Conservation (phyloP, 441 rosid species). For the Erodium moschatum region DNA sequence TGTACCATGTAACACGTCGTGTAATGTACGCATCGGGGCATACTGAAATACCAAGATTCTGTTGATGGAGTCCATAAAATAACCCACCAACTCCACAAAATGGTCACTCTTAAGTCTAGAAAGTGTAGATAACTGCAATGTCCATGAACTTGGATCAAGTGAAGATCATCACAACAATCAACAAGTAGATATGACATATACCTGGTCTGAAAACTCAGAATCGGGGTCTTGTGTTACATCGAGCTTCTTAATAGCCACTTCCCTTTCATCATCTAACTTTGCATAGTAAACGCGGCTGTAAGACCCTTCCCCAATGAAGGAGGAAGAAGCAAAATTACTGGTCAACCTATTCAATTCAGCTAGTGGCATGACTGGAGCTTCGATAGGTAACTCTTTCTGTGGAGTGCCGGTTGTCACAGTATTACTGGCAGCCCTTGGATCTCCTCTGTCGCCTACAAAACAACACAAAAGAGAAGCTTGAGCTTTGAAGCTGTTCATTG, state of each 20-base stretch:
- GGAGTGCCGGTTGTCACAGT: conserved; percentile 42
- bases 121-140: conserved; percentile 59
- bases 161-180: background rate
- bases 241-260: conserved; percentile 80
- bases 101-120: conserved; percentile 76
- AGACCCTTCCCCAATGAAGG: conserved; percentile 95
- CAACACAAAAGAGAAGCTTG: background rate
- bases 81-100: conserved; percentile 73
- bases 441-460: background rate
- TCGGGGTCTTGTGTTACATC: conserved; percentile 71
- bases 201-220: conserved; percentile 84
- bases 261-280: conserved; percentile 49
- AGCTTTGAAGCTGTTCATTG: background rate
- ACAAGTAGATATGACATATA: conserved; percentile 20
- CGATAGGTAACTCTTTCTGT: conserved; percentile 61
- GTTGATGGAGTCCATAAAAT: conserved; percentile 66
- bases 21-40: conserved; percentile 95
- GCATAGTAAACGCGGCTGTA: conserved; percentile 89
- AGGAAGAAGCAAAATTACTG: conserved; percentile 72
- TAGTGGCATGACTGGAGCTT: conserved; percentile 60
- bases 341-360: conserved; percentile 80
- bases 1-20: conserved; percentile 86
- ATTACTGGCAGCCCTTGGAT: background rate
- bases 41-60: conserved; percentile 85
- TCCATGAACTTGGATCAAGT: background rate